Evolutionary conservation across 2,329 filamentous ascomycete species (phyloP), one percentile per base, ranked within the genome.

Genomic region (Fusarium euwallaceae): DNA sequence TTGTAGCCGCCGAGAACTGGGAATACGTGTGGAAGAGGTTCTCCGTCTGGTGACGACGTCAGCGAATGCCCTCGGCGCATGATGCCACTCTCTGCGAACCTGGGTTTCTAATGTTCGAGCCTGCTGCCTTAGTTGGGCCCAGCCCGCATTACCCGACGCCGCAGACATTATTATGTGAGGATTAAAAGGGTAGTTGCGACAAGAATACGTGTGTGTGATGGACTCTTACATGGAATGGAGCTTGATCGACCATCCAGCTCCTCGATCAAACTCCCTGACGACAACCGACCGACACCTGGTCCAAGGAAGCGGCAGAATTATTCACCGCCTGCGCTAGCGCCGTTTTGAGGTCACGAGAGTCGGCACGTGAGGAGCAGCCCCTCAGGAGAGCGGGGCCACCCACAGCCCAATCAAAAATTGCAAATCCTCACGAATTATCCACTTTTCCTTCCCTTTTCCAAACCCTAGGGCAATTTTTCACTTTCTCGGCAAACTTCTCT

Each of bases 111-210:
- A 88, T 53, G 92, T 91, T 79, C 97, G 90, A 71, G 95, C 94
- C 85, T 98, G 96, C 83, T 98, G 95, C 79, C 97, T 94, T 77
- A 98, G 89, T 86, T 98, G 95, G 80, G 95, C 92, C 97, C 97
- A 99, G 85, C 95, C 92, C 73, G 89, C 88, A 73, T 85, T 91
- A 74, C 89, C 86, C 6, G 71, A 71, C 68, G 86, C 83, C 76
- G 87, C 81, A 73, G 88, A 85, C 89, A 91, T 92, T 74, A 61
- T 80, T 80, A 53, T 45, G 59, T 56, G 60, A 62, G 48, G 11
- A 59, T 48, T 41, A 39, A 56, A 51, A 55, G 29, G 56, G 61
- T 43, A 58, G 51, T 41, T 53, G 51, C 45, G 53, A 61, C 22
- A 37, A 53, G 67, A 59, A 71, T 70, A 66, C 65, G 68, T 73